phyloP scores from a whole-genome alignment of 2,329 filamentous ascomycete species.

The Hypoxylon sp. region DNA sequence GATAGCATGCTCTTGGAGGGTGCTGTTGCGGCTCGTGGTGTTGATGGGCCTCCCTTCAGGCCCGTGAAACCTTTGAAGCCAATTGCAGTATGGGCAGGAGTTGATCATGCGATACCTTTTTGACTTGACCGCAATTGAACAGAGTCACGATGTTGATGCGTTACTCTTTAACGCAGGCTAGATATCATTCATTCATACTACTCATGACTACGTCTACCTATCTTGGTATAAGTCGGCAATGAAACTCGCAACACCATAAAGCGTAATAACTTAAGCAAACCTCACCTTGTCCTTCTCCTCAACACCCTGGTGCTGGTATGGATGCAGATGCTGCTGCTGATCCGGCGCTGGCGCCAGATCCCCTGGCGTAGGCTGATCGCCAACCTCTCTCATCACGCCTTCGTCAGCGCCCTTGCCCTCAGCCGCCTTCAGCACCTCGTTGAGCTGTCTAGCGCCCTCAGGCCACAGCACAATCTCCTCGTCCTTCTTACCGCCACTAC shows the following conservation, averaged over 20 bases:
- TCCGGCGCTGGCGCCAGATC: conserved; percentile 45
- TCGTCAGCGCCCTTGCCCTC: conserved; percentile 54
- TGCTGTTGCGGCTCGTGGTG: no score
- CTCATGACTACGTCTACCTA: not conserved
- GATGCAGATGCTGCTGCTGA: conserved; percentile 10
- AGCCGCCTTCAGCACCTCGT: conserved; percentile 59
- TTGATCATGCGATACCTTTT: not conserved
- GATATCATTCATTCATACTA: conserved; percentile 4
- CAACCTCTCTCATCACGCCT: conserved; percentile 45
- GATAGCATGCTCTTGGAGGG: no score
- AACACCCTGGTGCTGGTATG: not conserved
- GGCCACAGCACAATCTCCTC: conserved; percentile 58
- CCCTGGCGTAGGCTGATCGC: conserved; percentile 48
- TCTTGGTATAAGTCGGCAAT: not conserved
- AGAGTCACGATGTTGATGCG: no score
- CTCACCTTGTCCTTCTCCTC: conserved; percentile 25
- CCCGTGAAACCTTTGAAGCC: no score
- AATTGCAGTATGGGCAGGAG: no score
- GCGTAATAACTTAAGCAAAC: conserved; percentile 8
- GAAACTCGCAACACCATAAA: no score
- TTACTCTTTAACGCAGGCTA: no score
- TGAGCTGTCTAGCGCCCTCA: conserved; percentile 56
- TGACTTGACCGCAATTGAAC: not conserved
- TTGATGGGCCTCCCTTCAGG: no score
- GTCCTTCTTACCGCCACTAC: conserved; percentile 54